Evolutionary conservation across 2,329 filamentous ascomycete species (phyloP).

Genomic region (Aspergillus clavatus): DNA sequence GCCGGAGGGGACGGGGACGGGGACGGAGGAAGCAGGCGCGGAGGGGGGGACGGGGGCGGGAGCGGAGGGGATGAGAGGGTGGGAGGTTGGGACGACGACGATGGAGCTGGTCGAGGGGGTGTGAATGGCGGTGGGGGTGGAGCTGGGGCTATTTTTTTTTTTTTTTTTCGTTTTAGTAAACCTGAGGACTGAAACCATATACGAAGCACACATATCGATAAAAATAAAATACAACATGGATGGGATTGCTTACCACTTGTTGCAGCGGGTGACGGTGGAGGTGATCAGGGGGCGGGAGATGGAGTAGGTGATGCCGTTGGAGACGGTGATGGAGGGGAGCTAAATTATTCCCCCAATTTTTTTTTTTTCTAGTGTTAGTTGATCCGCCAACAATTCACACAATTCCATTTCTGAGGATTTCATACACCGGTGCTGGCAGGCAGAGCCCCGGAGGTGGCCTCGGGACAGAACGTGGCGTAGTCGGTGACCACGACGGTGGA

Average conservation of each 20-base stretch:
- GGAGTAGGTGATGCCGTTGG: conserved; percentile 63
- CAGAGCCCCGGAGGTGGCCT: conserved; percentile 57
- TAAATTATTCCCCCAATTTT: too few relatives aligned
- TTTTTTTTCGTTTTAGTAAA: too few relatives aligned
- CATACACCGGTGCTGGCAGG: too few relatives aligned
- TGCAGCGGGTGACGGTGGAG: conserved; percentile 49
- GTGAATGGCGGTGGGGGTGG: conserved; percentile 19
- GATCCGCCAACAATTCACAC: too few relatives aligned
- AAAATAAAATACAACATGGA: too few relatives aligned
- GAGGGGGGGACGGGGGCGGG: background rate
- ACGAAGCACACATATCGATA: too few relatives aligned
- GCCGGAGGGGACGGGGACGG: too few relatives aligned
- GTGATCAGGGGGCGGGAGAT: conserved; percentile 50
- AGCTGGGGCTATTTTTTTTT: conserved; percentile 13
- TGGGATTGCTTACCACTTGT: conserved; percentile 42
- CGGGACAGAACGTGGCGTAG: conserved; percentile 69
- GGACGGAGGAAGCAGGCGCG: too few relatives aligned
- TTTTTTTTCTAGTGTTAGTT: too few relatives aligned
- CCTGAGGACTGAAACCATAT: too few relatives aligned
- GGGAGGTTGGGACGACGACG: conserved; percentile 13
- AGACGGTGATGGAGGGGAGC: conserved; percentile 66
- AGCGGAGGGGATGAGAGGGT: conserved; percentile 7
- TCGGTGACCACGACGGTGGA: conserved; percentile 63
- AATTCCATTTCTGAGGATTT: too few relatives aligned
- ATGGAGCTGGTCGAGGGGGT: conserved; percentile 20